A percentile compares a stretch with the other conserved stretches of the same genome.
phyloP scores from a whole-genome alignment of 2,329 filamentous ascomycete genomes.

The Cryoendolithus antarcticus region DNA sequence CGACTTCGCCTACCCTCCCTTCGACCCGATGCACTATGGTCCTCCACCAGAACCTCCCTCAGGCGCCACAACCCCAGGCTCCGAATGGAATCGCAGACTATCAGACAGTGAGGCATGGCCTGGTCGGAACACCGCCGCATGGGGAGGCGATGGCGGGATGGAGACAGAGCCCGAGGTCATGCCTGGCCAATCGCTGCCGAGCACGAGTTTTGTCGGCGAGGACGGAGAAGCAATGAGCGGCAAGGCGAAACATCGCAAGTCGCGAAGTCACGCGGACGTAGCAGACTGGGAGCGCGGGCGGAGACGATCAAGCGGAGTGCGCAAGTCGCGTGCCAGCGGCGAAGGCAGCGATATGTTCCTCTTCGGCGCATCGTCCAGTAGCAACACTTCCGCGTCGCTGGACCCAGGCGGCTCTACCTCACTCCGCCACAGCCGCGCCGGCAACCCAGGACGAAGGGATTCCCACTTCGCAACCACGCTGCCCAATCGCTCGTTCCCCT shows the following conservation, averaged over 20 bases:
- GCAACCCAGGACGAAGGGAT: conserved; percentile 25
- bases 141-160: conserved; percentile 23
- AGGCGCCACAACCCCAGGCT: conserved; percentile 71
- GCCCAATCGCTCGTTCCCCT: conserved; percentile 14
- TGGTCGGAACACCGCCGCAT: conserved; percentile 25
- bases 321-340: conserved; percentile 4
- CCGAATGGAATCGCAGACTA: conserved; percentile 61
- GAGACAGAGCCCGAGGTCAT: conserved; percentile 9
- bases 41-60: conserved; percentile 72
- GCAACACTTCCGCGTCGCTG: conserved; percentile 5
- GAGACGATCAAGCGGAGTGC: conserved; percentile 37
- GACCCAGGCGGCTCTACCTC: conserved; percentile 20
- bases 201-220: conserved; percentile 22
- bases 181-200: conserved; percentile 17
- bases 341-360: conserved; percentile 6
- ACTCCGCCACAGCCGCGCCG: conserved; percentile 17
- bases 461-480: conserved; percentile 41
- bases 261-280: conserved; percentile 75
- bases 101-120: conserved; percentile 48
- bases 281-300: conserved; percentile 54
- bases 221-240: conserved; percentile 6
- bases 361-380: conserved; percentile 2
- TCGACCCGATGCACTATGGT: conserved; percentile 85
- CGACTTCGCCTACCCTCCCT: conserved; percentile 82
- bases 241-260: conserved; percentile 22